These are phyloP conservation scores for Teratosphaeria zuluensis DNA, from an alignment of 2,329 filamentous ascomycete species.

Conservation along the genomic window DNA sequence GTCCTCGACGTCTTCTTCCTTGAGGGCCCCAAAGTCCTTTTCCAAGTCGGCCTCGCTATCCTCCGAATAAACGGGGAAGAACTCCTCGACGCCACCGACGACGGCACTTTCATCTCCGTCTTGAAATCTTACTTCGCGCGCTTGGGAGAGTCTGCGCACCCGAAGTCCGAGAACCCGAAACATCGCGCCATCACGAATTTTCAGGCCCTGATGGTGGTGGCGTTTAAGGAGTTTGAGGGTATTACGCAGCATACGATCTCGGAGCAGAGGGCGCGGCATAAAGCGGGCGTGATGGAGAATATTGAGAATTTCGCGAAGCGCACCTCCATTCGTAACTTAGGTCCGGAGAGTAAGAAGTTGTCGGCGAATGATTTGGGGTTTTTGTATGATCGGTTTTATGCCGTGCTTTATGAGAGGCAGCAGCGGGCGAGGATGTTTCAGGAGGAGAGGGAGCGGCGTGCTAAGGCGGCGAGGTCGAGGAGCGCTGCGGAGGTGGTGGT, in stretches of 20 bases:
- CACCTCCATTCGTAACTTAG: constrained; percentile 89
- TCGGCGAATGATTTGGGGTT: constrained; percentile 77
- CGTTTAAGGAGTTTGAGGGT: constrained; percentile 93
- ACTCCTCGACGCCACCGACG: constrained; percentile 81
- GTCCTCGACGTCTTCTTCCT: constrained; percentile 97
- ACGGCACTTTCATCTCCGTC: constrained; percentile 93
- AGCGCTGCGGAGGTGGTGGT: constrained; percentile 39
- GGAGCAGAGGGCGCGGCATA: constrained; percentile 83
- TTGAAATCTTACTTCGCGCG: constrained; percentile 90
- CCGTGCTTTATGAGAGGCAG: constrained; percentile 81
- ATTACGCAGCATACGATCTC: constrained; percentile 91
- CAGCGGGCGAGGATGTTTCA: constrained; percentile 69
- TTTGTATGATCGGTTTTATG: constrained; percentile 90
- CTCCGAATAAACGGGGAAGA: constrained; percentile 95
- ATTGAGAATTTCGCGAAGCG: constrained; percentile 97
- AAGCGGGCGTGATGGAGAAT: constrained; percentile 84
- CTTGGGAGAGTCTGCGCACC: constrained; percentile 90
- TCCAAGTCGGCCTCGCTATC: constrained; percentile 95
- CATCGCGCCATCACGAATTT: constrained; percentile 88
- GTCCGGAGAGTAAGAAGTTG: constrained; percentile 87
- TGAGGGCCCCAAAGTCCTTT: constrained; percentile 92
- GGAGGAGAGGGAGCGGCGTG: constrained; percentile 56
- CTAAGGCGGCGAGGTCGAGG: constrained; percentile 52
- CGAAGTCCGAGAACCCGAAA: constrained; percentile 90
- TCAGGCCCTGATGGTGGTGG: constrained; percentile 97